Base-by-base conservation (phyloP, 345 rosid species). In the Gossypium longicalyx region DNA sequence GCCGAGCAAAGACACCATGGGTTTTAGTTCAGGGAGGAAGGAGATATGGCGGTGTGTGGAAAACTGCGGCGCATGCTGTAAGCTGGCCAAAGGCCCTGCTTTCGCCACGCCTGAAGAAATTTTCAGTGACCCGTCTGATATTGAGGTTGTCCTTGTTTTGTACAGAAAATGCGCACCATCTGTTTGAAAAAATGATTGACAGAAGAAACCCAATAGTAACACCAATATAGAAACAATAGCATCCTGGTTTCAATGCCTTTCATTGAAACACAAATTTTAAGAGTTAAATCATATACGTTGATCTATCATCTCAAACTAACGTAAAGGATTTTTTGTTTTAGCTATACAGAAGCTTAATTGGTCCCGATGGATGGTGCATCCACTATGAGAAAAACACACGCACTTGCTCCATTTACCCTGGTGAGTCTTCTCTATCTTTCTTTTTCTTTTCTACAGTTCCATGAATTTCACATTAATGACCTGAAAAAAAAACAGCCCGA, bases 51-150 rank as follows among this genome's bases (percentile, higher is more conserved):
- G 85, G 44, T 94, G 98, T 80, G 82, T 85, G 9, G 90, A 89
- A 67, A 81, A 86, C 2, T 91, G 97, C 59, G 97, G 97, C 29
- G 97, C 98, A 8, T 91, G 97, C 78, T 94, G 98, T 86, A 90
- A 91, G 86, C 77, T 94, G 23, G 94, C 79, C n/a, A 94, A 90
- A 70, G 97, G 88, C 57, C 92, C 94, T 13, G 79, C 87, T 70
- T 92, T 92, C 25, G 80, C 85, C 25, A 82, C 91, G 9, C 97
- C 98, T 11, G 97, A 91, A 72, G 97, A 93, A 76, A 88, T 91
- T 78, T 90, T 91, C 79, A 80, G 80, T 1, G 65, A 88, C 75
- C 89, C 91, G 16, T 56, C 61, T 2, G 98, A 89, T 17, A 16
- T 90, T 2, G 82, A 90, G 97, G 98, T 89, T 44, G 10, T 54